Percentiles rank a stretch among this genome's conserved stretches.
Evolutionary conservation across 805 yeast genomes (phyloP).

Genomic region (Candida cerambycidarum): DNA sequence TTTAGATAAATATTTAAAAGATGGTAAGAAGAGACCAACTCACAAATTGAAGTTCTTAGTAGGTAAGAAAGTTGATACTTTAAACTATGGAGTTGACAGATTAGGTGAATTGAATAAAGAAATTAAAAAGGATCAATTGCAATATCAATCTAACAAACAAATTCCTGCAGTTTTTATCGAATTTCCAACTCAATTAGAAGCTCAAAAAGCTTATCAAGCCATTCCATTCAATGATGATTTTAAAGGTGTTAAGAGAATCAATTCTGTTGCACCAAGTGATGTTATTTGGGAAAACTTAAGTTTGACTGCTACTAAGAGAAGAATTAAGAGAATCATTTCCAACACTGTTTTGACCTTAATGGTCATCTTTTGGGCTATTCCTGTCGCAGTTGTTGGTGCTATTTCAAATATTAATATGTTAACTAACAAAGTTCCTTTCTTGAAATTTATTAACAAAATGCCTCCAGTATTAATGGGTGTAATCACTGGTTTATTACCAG

Average conservation of each 20-base stretch:
- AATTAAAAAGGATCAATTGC: conserved; percentile 57
- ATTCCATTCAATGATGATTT: conserved; percentile 55
- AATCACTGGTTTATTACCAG: conserved; percentile 68
- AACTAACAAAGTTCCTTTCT: conserved; percentile 51
- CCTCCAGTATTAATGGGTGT: conserved; percentile 59
- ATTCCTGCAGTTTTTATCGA: conserved; percentile 75
- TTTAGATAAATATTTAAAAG: conserved; percentile 63
- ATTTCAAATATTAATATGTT: conserved; percentile 66
- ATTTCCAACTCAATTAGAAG: conserved; percentile 80
- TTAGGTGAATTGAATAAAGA: conserved; percentile 69
- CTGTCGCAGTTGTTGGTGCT: conserved; percentile 77
- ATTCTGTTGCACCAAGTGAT: conserved; percentile 78
- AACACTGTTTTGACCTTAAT: conserved; percentile 60
- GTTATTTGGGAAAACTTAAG: conserved; percentile 79
- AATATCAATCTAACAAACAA: conserved; percentile 50
- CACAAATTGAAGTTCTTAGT: conserved; percentile 68
- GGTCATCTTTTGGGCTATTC: conserved; percentile 69
- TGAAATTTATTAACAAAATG: conserved; percentile 55
- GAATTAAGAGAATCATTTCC: conserved; percentile 57
- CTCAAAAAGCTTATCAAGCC: conserved; percentile 88
- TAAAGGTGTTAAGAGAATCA: conserved; percentile 47
- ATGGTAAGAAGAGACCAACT: conserved; percentile 72
- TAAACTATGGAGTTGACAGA: conserved; percentile 66
- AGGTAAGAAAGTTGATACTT: conserved; percentile 84
- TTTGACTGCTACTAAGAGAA: conserved; percentile 55